Evolutionary conservation across 495 filamentous ascomycete genomes (phyloP).

Genomic region (Tuber melanosporum): DNA sequence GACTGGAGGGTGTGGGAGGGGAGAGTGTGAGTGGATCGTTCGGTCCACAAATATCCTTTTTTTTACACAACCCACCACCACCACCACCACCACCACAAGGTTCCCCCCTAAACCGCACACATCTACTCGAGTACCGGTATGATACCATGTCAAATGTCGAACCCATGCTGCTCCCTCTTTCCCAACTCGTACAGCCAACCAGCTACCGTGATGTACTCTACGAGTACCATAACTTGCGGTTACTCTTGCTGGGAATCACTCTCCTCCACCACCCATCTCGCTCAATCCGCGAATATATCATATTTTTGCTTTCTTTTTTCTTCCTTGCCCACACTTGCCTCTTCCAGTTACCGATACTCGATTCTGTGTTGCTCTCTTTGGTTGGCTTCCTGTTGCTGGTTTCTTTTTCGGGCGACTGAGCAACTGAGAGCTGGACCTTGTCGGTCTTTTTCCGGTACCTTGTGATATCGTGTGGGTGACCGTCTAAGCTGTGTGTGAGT

Average conservation of each 20-base stretch:
- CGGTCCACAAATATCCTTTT: constrained; percentile 22
- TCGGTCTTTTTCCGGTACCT: not conserved
- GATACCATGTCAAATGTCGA: not conserved
- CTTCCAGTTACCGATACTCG: not conserved
- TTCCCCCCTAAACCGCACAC: not conserved
- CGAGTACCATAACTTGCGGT: not conserved
- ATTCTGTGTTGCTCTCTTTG: not conserved
- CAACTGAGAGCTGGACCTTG: not conserved
- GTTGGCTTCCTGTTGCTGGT: not conserved
- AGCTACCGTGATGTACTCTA: not conserved
- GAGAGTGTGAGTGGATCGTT: constrained; percentile 31
- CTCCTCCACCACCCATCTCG: not conserved
- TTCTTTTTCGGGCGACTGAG: not conserved
- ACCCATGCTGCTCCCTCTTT: not conserved
- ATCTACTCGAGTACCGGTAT: too few species aligned
- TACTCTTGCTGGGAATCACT: not conserved
- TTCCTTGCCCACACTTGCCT: not conserved
- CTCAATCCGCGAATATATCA: constrained; percentile 1
- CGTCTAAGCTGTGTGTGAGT: not conserved
- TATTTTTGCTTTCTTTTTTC: not conserved
- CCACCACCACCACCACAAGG: not conserved
- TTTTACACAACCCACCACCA: not conserved
- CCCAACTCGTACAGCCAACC: not conserved
- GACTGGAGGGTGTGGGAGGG: not conserved
- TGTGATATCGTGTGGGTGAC: constrained; percentile 1